A percentile compares a stretch with the other conserved stretches of the same genome.
Evolutionary conservation across 208 protist species (phyloP).

Genomic region (Acanthamoeba divionensis): DNA sequence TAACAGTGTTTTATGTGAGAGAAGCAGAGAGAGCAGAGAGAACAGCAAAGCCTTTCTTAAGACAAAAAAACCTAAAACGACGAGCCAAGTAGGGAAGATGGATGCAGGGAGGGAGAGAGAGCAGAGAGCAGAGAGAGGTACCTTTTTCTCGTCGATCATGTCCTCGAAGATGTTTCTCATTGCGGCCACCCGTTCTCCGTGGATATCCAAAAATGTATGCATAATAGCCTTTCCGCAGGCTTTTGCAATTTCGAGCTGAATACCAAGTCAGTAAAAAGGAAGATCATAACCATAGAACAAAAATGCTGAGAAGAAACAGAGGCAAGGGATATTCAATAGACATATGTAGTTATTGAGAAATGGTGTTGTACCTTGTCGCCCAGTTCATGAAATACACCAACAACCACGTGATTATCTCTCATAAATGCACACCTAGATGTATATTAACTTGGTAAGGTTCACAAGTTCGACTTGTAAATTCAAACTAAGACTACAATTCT

Average conservation of each 20-base stretch:
- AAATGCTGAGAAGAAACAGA: not conserved
- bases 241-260: not conserved
- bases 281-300: too few species aligned
- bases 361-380: not conserved
- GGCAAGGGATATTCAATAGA: too few species aligned
- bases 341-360: not conserved
- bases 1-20: not conserved
- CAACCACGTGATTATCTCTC: not conserved
- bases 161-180: slow-evolving; percentile 25
- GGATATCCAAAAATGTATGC: not conserved
- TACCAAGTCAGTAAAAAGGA: too few species aligned
- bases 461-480: too few species aligned
- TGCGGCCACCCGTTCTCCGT: not conserved
- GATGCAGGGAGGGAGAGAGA: too few species aligned
- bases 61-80: too few species aligned
- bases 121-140: not conserved
- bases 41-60: too few species aligned
- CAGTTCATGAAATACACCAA: slow-evolving; percentile 16
- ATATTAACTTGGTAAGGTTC: too few species aligned
- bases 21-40: too few species aligned
- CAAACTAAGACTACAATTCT: too few species aligned
- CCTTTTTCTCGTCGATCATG: slow-evolving; percentile 52
- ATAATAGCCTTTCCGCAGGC: slow-evolving; percentile 2
- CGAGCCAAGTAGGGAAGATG: too few species aligned
- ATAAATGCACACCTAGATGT: slow-evolving; percentile 26